Evolutionary conservation across 2,329 filamentous ascomycete genomes (phyloP), one percentile per base, ranked within the genome.

Genomic region (Fusarium sp.): DNA sequence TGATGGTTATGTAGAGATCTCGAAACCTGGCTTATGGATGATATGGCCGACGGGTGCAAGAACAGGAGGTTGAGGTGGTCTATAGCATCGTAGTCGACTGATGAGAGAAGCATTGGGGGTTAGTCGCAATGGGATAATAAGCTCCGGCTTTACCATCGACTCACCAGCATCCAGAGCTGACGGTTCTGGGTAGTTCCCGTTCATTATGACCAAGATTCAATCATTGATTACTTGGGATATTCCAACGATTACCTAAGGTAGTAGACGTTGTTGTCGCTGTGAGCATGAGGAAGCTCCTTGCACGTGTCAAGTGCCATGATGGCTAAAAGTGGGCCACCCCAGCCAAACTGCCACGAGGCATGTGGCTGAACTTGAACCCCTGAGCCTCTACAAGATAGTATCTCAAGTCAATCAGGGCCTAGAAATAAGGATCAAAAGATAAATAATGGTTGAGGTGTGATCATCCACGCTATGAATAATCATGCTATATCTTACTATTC

Each of bases 61-160:
- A 99, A 99, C 75, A 99, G 91, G 67, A 92, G 86, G 83, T 99
- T 98, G 58, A 99, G 87, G 81, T 99, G 94, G 74, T 93, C 88
- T 78, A 98, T 91, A 55, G 96, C 94, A 79, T 98, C 92, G 83
- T 98, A 98, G 80, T 97, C 91, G 79, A 83, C 86, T 88, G 62
- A 59, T 15, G 36, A 51, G 36, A 51, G 38, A 55, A 43, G 40
- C 45, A 44, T 58, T 60, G 53, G 52, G 67, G 69, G 71, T 74
- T 70, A 67, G 70, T 57, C 49, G 59, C 47, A 38, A 62, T 57
- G 46, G 54, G 38, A 62, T 52, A 59, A 43, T 50, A 61, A 59
- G 49, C 53, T 57, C 53, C 21, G 31, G 42, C n/a, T 60, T 50
- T 58, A 34, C 42, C 33, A 21, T 56, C 22, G 50, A 68, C 76